Evolutionary conservation across 208 protist genomes (phyloP), one percentile per base, ranked within the genome.

Genomic region (Novymonas esmeraldas): DNA sequence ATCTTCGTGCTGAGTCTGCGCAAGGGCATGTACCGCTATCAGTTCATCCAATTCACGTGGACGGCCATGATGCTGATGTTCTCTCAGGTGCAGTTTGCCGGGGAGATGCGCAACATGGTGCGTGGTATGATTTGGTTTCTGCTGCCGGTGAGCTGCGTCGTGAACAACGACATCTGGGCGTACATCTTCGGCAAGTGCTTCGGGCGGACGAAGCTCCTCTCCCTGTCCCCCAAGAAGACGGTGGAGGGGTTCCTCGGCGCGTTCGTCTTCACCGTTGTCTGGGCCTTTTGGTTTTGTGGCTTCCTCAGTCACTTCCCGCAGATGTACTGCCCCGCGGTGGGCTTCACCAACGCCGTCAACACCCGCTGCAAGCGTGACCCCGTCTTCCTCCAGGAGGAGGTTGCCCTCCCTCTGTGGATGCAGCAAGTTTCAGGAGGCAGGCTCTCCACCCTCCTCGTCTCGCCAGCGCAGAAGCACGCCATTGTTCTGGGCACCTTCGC

Each of bases 401-500:
- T 94, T 18, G 57, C 67, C 28, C 62, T 94, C 20, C 90, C 89
- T 1, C 50, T 42, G 16, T 80, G 84, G 67, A 48, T 95, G 59
- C 82, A 82, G 74, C 68, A 67, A 29, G 13, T 93, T 16, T 85
- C 84, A 0, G 72, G 75, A 16, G 73, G 78, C 24, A 64, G 64
- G 42, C 39, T 84, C 20, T 82, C 55, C 34, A 82, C 70, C 31
- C 80, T 94, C 42, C 51, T 79, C 24, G 78, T 90, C 44, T 87
- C 86, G 3, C 82, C 84, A 6, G 88, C 95, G 14, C 95, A 99
- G 81, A 73, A 95, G 42, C 98, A 99, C 73, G 87, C 90, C 6
- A 28, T 99, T n/a, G 80, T 96, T 24, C 72, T 99, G 24, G 97
- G 94, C n/a, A 76, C 92, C 18, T 99, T 99, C 72, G 96, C 96